These are phyloP conservation scores for Tylopilus subfusipes DNA, from an alignment of 768 basidiomycete genomes.

Conservation along the genomic window DNA sequence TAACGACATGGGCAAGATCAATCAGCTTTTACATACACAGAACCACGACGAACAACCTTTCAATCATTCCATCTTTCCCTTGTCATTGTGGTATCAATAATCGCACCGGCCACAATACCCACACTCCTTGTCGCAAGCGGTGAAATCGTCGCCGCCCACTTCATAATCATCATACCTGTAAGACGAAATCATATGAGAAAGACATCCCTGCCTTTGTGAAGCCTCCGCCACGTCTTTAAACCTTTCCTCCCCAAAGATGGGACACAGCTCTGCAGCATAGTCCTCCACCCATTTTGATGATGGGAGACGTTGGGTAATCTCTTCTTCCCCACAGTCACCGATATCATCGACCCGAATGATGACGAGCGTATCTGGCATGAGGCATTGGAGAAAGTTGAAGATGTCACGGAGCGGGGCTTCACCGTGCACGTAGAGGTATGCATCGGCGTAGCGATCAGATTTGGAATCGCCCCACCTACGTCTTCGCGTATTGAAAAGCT, in stretches of 20 bases:
- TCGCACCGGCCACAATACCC: slow-evolving; percentile 5
- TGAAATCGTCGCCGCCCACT: slow-evolving; percentile 3
- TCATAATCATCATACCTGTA: background rate
- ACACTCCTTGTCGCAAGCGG: slow-evolving; percentile 8
- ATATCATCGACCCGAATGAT: slow-evolving; percentile 3
- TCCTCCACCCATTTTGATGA: slow-evolving; percentile 2
- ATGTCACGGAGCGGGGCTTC: slow-evolving; percentile 1
- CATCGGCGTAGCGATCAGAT: slow-evolving; percentile 1
- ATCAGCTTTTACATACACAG: background rate
- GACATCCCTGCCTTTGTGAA: background rate
- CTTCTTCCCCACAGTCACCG: background rate
- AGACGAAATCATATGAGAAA: background rate
- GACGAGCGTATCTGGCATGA: slow-evolving; percentile 6
- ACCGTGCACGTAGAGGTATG: slow-evolving; percentile 7
- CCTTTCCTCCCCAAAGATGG: background rate
- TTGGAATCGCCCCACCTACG: background rate
- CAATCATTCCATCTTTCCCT: background rate
- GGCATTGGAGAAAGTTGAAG: slow-evolving; percentile 7
- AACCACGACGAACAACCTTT: background rate
- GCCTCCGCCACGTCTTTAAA: background rate
- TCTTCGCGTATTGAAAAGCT: background rate
- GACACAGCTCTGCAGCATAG: background rate
- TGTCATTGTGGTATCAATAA: background rate
- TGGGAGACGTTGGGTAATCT: slow-evolving; percentile 3
- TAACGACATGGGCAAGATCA: no score